Base-by-base conservation (phyloP, 805 yeast species). In the Kazachstania viticola region DNA sequence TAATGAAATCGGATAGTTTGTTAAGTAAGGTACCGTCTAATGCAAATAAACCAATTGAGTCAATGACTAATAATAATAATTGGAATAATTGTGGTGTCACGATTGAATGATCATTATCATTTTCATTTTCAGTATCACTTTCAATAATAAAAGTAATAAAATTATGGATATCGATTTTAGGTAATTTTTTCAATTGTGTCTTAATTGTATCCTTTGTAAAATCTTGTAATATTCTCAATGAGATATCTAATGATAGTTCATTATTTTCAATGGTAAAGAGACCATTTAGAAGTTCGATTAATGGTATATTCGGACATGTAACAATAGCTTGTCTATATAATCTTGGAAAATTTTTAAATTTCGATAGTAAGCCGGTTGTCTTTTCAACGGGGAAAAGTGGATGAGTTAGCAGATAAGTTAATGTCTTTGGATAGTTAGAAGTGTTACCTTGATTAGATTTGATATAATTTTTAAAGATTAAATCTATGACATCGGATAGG, bases 321-420 rank as follows among this genome's bases (percentile, higher is more conserved):
- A 77, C 80, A 30, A 84, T 70, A 1, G 93, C 88, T 53, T 81
- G 94, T 56, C 84, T 73, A 53, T 79, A 66, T 35, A 85, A 64
- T 38, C 79, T 69, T 23, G 83, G 76, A 37, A 69, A 64, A 9
- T 67, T 56, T 28, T 66, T 64, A 17, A 83, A 60, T 25, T 58
- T 61, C 12, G 62, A 48, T 27, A 88, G 56, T 28, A 87, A 52
- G 2, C 74, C 75, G 4, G 59, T 55, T 8, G 82, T 63, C 37
- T 65, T 69, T 14, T 64, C 58, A 12, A 62, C 54, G 8, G 96
- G 95, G 56, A 79, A 85, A 14, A 83, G 59, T 13, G 95, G 95
- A 59, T 88, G 94, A 3, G 95, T 80, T 39, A 88, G 63, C 21
- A 87, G 63, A 48, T 82, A 87, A 1, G 79, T 69, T 29, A 83